A percentile compares a stretch with the other conserved stretches of the same genome.
Conservation (phyloP, 2,329 filamentous ascomycete species). For the Daldinia sp. region DNA sequence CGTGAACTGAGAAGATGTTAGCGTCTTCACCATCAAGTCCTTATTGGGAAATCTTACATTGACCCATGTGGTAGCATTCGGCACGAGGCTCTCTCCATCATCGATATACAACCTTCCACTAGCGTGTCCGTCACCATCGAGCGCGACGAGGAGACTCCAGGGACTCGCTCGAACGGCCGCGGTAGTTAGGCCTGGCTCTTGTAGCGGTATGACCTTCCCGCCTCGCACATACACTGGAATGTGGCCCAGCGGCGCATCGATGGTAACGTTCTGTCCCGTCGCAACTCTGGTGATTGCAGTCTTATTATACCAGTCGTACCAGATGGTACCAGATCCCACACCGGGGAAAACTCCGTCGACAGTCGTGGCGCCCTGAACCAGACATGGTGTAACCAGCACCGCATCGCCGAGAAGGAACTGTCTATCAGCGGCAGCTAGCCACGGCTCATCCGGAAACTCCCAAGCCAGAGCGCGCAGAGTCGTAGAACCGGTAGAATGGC, state of each 20-base stretch:
- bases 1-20: slow-evolving; percentile 54
- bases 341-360: slow-evolving; percentile 79
- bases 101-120: slow-evolving; percentile 76
- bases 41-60: slow-evolving; percentile 51
- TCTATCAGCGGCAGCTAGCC: slow-evolving; percentile 72
- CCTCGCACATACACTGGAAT: slow-evolving; percentile 80
- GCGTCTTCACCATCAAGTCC: not conserved
- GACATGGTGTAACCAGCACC: slow-evolving; percentile 75
- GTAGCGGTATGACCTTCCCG: slow-evolving; percentile 74
- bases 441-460: slow-evolving; percentile 80
- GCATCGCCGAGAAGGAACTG: slow-evolving; percentile 79
- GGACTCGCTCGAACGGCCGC: slow-evolving; percentile 70
- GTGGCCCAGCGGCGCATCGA: slow-evolving; percentile 67
- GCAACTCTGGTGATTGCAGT: slow-evolving; percentile 59
- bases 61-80: slow-evolving; percentile 67
- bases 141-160: slow-evolving; percentile 75
- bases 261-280: slow-evolving; percentile 56
- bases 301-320: slow-evolving; percentile 86
- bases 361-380: slow-evolving; percentile 70
- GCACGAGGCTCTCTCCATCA: slow-evolving; percentile 76
- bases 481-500: slow-evolving; percentile 74
- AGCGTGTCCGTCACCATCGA: slow-evolving; percentile 67
- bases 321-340: slow-evolving; percentile 67
- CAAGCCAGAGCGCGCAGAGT: slow-evolving; percentile 80
- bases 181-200: slow-evolving; percentile 77